phyloP scores from a whole-genome alignment of 768 basidiomycete species.

The Rhizopogon roseolus region DNA sequence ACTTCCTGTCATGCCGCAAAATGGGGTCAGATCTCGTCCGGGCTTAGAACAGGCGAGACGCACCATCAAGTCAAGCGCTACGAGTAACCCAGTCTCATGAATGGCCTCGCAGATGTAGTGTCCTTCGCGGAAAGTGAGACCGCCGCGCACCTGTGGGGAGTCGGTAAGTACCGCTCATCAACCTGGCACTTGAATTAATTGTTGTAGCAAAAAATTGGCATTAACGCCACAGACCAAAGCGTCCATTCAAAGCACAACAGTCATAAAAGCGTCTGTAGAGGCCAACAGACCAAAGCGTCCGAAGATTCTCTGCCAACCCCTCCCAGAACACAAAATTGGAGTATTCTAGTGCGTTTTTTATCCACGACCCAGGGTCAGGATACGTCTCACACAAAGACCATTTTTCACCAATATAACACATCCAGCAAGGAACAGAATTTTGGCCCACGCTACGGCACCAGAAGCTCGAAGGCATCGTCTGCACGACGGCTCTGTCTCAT shows the following conservation, averaged over 20 bases:
- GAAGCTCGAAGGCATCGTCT: background rate
- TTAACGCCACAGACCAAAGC: no score
- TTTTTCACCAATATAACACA: background rate
- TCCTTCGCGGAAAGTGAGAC: conserved; percentile 95
- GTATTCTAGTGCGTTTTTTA: background rate
- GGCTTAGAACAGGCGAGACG: conserved; percentile 12
- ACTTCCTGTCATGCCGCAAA: conserved; percentile 61
- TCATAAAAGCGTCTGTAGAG: background rate
- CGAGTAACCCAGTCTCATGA: conserved; percentile 87
- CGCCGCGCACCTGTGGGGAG: conserved; percentile 71
- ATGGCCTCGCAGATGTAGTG: conserved; percentile 96
- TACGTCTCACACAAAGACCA: no score
- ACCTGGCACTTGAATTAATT: conserved; percentile 2
- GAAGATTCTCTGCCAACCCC: no score
- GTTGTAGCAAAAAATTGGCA: background rate
- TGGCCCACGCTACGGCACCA: background rate
- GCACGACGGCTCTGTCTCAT: background rate
- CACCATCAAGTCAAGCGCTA: conserved; percentile 93
- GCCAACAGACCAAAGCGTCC: no score
- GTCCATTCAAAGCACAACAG: no score
- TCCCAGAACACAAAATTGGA: no score
- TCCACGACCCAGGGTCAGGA: background rate
- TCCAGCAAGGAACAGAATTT: no score
- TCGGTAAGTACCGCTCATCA: background rate
- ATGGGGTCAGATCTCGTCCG: background rate